Base-by-base conservation (phyloP, 345 rosid genomes). In the Noccaea caerulescens region DNA sequence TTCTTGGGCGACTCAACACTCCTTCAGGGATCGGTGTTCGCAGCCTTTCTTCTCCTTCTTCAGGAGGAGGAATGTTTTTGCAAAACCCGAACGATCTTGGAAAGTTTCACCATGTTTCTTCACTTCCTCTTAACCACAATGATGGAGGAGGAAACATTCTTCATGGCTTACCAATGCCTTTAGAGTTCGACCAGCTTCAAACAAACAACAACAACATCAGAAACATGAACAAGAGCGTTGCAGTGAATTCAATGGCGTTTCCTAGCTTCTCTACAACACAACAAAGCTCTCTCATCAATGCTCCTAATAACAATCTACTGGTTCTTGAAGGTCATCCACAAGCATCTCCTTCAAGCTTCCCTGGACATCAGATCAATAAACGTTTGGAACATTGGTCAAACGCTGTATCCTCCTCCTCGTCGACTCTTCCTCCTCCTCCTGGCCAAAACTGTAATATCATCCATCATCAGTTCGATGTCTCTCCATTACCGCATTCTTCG, bases 121-220 rank as follows among this genome's bases (percentile, higher is more conserved):
- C 80, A 23, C 76, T 64, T 71, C 63, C 76, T 44, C 64, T 77
- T 46, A 65, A 76, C 20, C 77, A 81, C 45, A 83, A 36, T 68
- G 82, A 79, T 54, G 85, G 75, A 44, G 85, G 76, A 44, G 81
- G 81, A 32, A 84, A 63, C 74, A 70, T 88, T 47, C 88, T 88
- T 55, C 93, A 85, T 68, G 93, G 97, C 16, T 77, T 88, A 73
- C 96, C 93, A n/a, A 66, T 83, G 30, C 80, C 89, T 37, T 54
- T 84, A 46, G 96, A 83, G 72, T 80, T 84, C 30, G 88, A 85
- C 67, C 87, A 87, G 68, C 76, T 86, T 47, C 93, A 85, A 44
- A 60, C 81, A 62, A 84, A 76, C 82, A 87, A 83, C 81, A 87
- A 83, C 39, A 69, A 69, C 57, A 81, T 41, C 12, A 45, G 43